Percentiles rank a stretch among this genome's conserved stretches.
Conservation (phyloP, 176 grass and related monocot genomes). For the Cenchrus purpureus region DNA sequence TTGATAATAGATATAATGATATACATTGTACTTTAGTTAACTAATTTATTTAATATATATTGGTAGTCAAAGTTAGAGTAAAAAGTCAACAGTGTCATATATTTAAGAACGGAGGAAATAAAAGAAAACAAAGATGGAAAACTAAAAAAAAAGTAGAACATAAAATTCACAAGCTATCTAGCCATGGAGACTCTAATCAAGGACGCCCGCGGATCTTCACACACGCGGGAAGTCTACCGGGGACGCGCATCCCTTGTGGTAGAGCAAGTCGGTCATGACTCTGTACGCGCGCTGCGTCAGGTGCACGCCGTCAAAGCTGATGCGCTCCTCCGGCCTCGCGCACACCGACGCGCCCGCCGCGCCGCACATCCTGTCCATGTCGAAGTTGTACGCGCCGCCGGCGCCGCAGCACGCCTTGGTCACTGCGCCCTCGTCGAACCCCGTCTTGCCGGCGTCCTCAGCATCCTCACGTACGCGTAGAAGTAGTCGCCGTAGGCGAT, state of each 20-base stretch:
- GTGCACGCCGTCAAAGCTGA: slow-evolving; percentile 87
- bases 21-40: too few relatives aligned
- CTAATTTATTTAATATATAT: too few relatives aligned
- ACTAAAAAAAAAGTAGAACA: too few relatives aligned
- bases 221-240: background rate
- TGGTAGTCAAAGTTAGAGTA: too few relatives aligned
- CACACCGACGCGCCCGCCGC: slow-evolving; percentile 43
- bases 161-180: too few relatives aligned
- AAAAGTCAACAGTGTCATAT: too few relatives aligned
- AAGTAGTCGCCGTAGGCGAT: slow-evolving; percentile 71
- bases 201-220: background rate
- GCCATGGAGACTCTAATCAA: too few relatives aligned
- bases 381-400: slow-evolving; percentile 57
- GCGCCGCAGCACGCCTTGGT: slow-evolving; percentile 59
- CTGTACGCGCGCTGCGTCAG: slow-evolving; percentile 66
- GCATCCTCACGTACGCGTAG: slow-evolving; percentile 51
- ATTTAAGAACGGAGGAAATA: too few relatives aligned
- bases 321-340: slow-evolving; percentile 43
- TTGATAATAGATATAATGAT: too few relatives aligned
- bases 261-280: slow-evolving; percentile 34
- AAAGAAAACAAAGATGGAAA: too few relatives aligned
- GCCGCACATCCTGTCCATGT: slow-evolving; percentile 48
- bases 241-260: slow-evolving; percentile 12
- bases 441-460: slow-evolving; percentile 22
- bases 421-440: slow-evolving; percentile 46